Evolutionary conservation across 2,329 filamentous ascomycete genomes (phyloP).

Genomic region (Sclerotinia sclerotiorum): DNA sequence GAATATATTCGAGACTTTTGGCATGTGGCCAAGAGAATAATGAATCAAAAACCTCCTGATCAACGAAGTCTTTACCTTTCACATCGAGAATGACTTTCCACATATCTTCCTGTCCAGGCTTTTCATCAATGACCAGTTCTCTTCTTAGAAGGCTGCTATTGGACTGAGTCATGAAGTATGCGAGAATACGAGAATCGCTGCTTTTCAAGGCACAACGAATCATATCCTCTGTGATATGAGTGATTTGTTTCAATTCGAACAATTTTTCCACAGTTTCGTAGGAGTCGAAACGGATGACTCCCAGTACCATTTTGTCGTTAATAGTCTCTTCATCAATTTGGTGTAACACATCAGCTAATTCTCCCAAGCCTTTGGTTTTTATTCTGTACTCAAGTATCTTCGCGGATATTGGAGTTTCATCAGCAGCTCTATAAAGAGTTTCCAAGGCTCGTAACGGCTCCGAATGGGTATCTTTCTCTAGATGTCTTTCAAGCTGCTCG

Average conservation of each 20-base stretch:
- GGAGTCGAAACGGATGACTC: not conserved
- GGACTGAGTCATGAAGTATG: not conserved
- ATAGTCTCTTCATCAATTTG: not conserved
- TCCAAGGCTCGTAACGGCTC: not conserved
- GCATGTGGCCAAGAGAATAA: not conserved
- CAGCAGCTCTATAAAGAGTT: not conserved
- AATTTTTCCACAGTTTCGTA: not conserved
- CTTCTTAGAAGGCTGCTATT: not conserved
- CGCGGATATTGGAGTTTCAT: not conserved
- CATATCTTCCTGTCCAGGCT: rapidly evolving
- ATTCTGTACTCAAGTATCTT: not conserved
- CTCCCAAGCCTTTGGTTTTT: not conserved
- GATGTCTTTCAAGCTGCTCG: not conserved
- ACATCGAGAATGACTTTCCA: not conserved
- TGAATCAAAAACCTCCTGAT: not conserved
- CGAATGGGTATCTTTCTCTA: not conserved
- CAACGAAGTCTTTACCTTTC: not conserved
- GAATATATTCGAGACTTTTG: not conserved
- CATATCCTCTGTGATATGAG: not conserved
- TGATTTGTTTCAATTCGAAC: not conserved
- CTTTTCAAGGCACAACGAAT: not conserved
- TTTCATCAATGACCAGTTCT: not conserved
- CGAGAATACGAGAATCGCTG: not conserved
- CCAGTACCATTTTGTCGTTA: not conserved
- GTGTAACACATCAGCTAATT: not conserved